Conservation (phyloP, 179 eudicot species). For the Carnegiea gigantea region DNA sequence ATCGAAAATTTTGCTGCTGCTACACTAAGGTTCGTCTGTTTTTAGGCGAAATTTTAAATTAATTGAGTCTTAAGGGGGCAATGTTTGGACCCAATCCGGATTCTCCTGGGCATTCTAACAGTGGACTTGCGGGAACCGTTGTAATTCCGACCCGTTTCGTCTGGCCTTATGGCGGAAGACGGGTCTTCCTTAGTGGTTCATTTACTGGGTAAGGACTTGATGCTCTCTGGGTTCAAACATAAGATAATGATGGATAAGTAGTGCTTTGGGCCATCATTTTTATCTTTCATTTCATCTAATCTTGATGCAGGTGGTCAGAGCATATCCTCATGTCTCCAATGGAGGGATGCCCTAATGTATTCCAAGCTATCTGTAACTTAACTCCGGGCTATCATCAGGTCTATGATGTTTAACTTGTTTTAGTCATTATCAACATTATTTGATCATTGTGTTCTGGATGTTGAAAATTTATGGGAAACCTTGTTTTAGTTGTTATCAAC, state of each 20-base stretch:
- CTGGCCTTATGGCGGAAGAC: slow-evolving; percentile 88
- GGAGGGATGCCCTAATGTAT: slow-evolving; percentile 78
- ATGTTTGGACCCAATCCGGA: slow-evolving; percentile 61
- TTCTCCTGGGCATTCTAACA: slow-evolving; percentile 38
- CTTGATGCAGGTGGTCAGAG: slow-evolving; percentile 66
- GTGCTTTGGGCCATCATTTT: background rate
- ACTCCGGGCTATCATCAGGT: slow-evolving; percentile 88
- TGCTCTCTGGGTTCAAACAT: background rate
- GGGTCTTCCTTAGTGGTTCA: slow-evolving; percentile 72
- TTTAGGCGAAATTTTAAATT: background rate
- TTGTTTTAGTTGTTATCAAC: background rate
- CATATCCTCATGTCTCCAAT: slow-evolving; percentile 71
- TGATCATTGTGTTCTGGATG: background rate
- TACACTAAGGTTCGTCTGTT: background rate
- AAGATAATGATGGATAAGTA: slow-evolving; percentile 8
- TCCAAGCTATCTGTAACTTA: slow-evolving; percentile 73
- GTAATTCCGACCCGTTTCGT: slow-evolving; percentile 64
- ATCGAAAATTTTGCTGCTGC: background rate
- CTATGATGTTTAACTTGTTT: slow-evolving; percentile 1
- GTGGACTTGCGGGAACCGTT: slow-evolving; percentile 40
- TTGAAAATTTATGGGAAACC: background rate
- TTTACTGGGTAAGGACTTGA: slow-evolving; percentile 60
- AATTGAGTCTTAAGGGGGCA: slow-evolving; percentile 11
- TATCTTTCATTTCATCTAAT: background rate
- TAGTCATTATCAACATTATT: background rate